Conservation (phyloP, 352 stramenopile genomes). For the Pythium phragmitis region DNA sequence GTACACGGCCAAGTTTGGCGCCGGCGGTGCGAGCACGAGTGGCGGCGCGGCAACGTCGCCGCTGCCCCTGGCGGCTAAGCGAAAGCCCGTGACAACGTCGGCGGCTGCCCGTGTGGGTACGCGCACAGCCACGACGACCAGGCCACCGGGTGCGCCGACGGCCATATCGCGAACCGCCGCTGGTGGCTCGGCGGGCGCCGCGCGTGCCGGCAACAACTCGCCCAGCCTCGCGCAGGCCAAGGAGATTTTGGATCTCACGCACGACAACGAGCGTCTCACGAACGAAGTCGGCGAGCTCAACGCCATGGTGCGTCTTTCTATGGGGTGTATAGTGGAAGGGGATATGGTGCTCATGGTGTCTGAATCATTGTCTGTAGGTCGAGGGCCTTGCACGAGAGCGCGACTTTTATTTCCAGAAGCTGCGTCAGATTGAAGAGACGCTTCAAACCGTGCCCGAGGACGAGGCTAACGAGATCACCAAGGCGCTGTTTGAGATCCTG, state of each 20-base stretch:
- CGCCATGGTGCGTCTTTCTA: conserved; percentile 47
- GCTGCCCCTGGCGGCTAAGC: conserved; percentile 33
- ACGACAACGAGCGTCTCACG: conserved; percentile 63
- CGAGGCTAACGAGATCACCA: conserved; percentile 56
- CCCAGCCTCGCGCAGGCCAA: conserved; percentile 54
- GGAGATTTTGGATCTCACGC: conserved; percentile 73
- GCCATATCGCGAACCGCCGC: conserved; percentile 28
- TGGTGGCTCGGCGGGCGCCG: conserved; percentile 12
- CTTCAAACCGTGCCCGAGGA: conserved; percentile 75
- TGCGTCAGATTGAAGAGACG: conserved; percentile 97
- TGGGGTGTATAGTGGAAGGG: background rate
- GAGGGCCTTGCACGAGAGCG: conserved; percentile 92
- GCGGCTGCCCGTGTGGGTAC: conserved; percentile 26
- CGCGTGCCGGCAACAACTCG: conserved; percentile 15
- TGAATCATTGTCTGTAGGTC: conserved; percentile 36
- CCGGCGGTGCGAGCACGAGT: conserved; percentile 31
- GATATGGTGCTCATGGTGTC: background rate
- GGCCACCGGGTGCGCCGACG: conserved; percentile 48
- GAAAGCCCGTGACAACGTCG: conserved; percentile 36
- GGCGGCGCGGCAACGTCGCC: conserved; percentile 33
- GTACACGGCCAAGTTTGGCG: conserved; percentile 75
- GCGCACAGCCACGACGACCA: conserved; percentile 20
- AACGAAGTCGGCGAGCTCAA: conserved; percentile 79
- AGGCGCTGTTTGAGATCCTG: conserved; percentile 84
- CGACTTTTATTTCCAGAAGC: conserved; percentile 99